phyloP scores from a whole-genome alignment of 139 green algal species.

The Pleodorina starrii region DNA sequence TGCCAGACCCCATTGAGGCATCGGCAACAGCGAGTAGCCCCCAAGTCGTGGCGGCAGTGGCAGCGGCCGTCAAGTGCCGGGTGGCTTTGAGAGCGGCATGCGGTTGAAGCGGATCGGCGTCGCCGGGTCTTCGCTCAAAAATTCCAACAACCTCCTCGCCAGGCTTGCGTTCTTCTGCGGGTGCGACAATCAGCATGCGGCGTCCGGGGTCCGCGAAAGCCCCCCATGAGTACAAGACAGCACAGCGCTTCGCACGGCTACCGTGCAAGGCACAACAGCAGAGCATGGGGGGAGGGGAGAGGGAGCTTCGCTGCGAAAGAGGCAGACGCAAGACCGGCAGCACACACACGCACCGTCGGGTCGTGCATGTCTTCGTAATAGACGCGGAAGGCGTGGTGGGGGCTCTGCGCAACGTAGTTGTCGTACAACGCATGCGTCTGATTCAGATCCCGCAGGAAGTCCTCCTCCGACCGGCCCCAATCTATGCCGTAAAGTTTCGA shows the following conservation, averaged over 20 bases:
- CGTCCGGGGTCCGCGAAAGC: too few relatives aligned
- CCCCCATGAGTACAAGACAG: too few relatives aligned
- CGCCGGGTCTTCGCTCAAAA: background rate
- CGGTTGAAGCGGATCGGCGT: background rate
- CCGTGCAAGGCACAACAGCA: too few relatives aligned
- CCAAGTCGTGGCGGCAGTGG: too few relatives aligned
- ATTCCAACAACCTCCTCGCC: background rate
- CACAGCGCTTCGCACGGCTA: too few relatives aligned
- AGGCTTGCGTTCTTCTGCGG: conserved; percentile 23
- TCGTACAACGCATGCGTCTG: conserved; percentile 16
- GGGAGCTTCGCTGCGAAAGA: too few relatives aligned
- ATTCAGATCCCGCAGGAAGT: background rate
- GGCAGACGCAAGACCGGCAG: too few relatives aligned
- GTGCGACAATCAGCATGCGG: too few relatives aligned
- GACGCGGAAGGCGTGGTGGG: background rate
- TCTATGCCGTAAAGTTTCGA: background rate
- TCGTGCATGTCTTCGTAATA: conserved; percentile 27
- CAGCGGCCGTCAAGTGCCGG: background rate
- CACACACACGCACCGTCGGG: background rate
- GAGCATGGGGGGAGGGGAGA: too few relatives aligned
- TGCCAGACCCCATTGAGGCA: too few relatives aligned
- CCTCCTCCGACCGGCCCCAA: background rate
- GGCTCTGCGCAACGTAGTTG: background rate
- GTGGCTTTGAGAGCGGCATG: background rate
- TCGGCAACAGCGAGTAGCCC: too few relatives aligned